Evolutionary conservation across 1,139 yeast species (phyloP), one percentile per base, ranked within the genome.

Genomic region (Diutina neorugosa): DNA sequence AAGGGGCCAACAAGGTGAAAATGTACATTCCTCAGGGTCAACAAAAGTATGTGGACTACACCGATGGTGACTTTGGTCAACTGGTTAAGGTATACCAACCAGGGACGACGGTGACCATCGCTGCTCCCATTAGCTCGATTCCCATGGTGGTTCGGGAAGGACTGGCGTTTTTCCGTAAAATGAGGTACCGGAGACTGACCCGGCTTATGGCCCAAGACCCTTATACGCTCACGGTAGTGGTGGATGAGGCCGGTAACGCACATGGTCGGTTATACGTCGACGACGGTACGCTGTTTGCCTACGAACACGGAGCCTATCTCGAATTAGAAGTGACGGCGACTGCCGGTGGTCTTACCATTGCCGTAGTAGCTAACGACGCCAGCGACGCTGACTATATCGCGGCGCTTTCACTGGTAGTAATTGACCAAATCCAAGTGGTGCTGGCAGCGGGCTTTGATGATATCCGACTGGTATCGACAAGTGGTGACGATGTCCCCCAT

Each of bases 141-240:
- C 98, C 98, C 1, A 76, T 88, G 57, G 76, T 78, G 43, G 68
- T 87, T 23, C 80, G 82, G 60, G 95, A 96, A 25, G 98, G 98
- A 0, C 78, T 83, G 47, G 78, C 93, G 16, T 65, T 86, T 31
- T 72, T 84, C 16, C 75, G 81, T 52, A 84, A 86, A 57, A 86
- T 82, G 53, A 77, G 96, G 58, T 78, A 81, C 58, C 81, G 99
- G 65, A 77, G 98, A 58, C 86, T 96, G 0, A 69, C 93, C 7
- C 81, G 76, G 61, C 70, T 88, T 57, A 90, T 88, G 95, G 69
- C 65, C 47, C 69, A 76, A 57, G 99, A 93, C 64, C 98, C 98
- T 2, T 88, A 83, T 64, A 86, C 96, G 0, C 61, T 93, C 52
- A 74, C 84, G 2, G 69, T 93, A 48, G 89, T 88, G 0, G 72